phyloP scores from a whole-genome alignment of 352 stramenopile species.

The Nothophytophthora sp. region DNA sequence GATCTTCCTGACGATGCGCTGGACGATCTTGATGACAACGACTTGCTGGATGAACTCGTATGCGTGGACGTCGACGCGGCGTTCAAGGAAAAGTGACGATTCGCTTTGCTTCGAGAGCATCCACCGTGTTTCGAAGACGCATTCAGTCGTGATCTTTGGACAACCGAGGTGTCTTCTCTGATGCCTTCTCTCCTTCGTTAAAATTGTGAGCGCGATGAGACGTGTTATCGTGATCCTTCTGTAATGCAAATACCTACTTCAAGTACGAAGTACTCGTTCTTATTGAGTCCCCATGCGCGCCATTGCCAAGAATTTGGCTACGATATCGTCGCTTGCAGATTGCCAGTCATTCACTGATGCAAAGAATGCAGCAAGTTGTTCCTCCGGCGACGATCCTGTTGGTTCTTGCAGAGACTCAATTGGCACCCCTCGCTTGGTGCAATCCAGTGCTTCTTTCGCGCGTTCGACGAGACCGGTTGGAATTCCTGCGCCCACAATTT shows the following conservation, averaged over 20 bases:
- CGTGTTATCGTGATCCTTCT: too few species aligned
- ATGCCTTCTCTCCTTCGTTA: too few species aligned
- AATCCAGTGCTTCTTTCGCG: conserved; percentile 48
- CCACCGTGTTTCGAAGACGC: conserved; percentile 19
- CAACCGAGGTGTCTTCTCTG: too few species aligned
- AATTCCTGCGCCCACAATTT: conserved; percentile 33
- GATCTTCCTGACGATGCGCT: conserved; percentile 32
- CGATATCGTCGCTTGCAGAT: conserved; percentile 33
- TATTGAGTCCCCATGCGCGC: conserved; percentile 42
- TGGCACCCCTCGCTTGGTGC: conserved; percentile 19
- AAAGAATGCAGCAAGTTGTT: conserved; percentile 49
- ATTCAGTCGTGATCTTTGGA: too few species aligned
- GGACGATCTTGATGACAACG: conserved; percentile 27
- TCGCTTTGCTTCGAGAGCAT: too few species aligned
- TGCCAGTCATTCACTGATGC: conserved; percentile 56
- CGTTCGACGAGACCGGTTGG: conserved; percentile 38
- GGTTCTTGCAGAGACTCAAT: conserved; percentile 28
- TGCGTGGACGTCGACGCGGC: conserved; percentile 51
- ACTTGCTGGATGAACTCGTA: conserved; percentile 55
- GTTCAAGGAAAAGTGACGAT: too few species aligned
- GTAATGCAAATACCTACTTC: conserved; percentile 19
- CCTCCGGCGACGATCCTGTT: conserved; percentile 33
- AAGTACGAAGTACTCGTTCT: too few species aligned
- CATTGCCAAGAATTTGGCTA: conserved; percentile 57
- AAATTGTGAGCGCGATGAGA: too few species aligned